These are phyloP conservation scores for Neopestalotiopsis clavispora DNA, from an alignment of 2,329 filamentous ascomycete genomes.

Conservation along the genomic window DNA sequence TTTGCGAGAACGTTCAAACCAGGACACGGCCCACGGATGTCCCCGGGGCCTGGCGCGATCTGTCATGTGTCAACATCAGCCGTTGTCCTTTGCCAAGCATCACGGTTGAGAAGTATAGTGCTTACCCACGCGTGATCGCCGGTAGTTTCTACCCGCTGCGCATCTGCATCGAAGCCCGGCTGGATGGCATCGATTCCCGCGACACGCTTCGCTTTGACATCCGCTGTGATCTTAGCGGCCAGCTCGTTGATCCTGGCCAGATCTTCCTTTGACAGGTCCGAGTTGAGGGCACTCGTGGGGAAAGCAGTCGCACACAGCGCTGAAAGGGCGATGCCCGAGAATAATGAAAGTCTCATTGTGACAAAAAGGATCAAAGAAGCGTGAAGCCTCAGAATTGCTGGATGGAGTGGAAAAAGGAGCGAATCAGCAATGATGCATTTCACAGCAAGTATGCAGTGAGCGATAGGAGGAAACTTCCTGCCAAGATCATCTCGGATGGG, in stretches of 20 bases:
- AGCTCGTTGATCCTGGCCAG: constrained; percentile 2
- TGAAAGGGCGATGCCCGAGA: neutral
- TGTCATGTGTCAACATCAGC: neutral
- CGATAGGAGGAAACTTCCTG: neutral
- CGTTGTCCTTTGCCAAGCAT: neutral
- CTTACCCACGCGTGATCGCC: constrained; percentile 5
- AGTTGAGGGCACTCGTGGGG: neutral
- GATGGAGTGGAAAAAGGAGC: neutral
- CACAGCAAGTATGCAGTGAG: neutral
- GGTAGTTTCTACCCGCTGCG: constrained; percentile 4
- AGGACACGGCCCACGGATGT: constrained; percentile 29
- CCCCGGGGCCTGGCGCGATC: constrained; percentile 20
- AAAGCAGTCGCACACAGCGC: neutral
- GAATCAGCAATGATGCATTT: neutral
- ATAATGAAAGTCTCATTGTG: neutral
- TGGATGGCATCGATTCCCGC: neutral
- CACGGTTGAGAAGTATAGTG: neutral
- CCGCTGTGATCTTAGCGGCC: neutral
- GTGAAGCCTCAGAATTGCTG: neutral
- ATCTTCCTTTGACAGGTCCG: neutral
- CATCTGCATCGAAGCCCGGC: constrained; percentile 3
- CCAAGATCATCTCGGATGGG: neutral
- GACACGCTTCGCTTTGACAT: constrained; percentile 3
- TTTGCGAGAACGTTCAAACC: constrained; percentile 18
- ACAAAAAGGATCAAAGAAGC: neutral